Conservation (phyloP, 2,329 filamentous ascomycete genomes). For the Aspergillus sp. region DNA sequence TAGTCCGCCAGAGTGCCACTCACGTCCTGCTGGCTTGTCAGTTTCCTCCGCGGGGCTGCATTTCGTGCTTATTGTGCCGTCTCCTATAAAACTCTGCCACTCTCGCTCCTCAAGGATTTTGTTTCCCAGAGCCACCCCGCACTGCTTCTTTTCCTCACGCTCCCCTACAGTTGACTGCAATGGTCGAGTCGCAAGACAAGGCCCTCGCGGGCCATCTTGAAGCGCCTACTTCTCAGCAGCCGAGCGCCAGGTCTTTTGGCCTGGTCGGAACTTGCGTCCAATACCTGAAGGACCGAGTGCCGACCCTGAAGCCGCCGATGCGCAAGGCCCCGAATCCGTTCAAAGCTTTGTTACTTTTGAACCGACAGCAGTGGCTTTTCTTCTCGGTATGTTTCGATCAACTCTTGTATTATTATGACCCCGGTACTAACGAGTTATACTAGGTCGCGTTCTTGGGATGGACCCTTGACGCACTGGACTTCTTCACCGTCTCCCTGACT, state of each 20-base stretch:
- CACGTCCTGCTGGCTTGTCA: neutral
- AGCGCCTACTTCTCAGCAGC: neutral
- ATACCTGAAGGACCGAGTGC: slow-evolving; percentile 55
- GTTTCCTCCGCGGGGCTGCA: neutral
- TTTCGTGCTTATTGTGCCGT: neutral
- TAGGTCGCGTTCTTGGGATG: slow-evolving; percentile 49
- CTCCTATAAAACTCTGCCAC: slow-evolving; percentile 1
- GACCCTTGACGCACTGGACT: slow-evolving; percentile 60
- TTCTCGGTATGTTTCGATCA: slow-evolving; percentile 40
- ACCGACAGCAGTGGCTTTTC: slow-evolving; percentile 59
- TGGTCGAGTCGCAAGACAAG: slow-evolving; percentile 6
- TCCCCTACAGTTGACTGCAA: neutral
- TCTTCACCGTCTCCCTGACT: slow-evolving; percentile 62
- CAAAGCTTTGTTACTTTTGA: slow-evolving; percentile 51
- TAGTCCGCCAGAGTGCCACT: neutral
- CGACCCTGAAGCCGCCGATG: slow-evolving; percentile 58
- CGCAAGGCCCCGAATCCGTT: slow-evolving; percentile 56
- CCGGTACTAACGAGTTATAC: slow-evolving; percentile 2
- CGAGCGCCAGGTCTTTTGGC: slow-evolving; percentile 21
- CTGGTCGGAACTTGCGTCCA: slow-evolving; percentile 28
- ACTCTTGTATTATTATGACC: neutral
- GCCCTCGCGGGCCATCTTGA: neutral
- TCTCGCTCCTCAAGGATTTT: neutral
- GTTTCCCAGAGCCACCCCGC: neutral
- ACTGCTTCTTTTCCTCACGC: neutral